A percentile compares a stretch with the other conserved stretches of the same genome.
Conservation (phyloP, 2,329 filamentous ascomycete genomes). For the Xylariaceae sp. region DNA sequence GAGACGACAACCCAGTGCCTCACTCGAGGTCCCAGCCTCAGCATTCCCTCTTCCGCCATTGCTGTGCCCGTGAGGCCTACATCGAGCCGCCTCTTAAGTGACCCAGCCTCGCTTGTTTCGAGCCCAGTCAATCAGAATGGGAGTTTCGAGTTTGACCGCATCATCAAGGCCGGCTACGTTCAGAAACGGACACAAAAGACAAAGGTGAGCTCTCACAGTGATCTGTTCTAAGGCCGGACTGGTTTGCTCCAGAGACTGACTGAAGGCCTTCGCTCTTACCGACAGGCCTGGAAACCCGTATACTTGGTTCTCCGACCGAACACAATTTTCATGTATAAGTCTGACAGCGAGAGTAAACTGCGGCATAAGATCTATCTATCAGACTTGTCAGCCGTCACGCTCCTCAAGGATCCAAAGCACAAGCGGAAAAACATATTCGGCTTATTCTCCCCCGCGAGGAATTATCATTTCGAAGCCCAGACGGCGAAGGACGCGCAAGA, state of each 20-base stretch:
- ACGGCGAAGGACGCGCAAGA: constrained; percentile 68
- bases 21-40: constrained; percentile 19
- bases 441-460: constrained; percentile 82
- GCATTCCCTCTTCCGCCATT: constrained; percentile 18
- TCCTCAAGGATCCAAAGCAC: constrained; percentile 82
- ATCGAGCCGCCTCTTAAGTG: constrained; percentile 27
- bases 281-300: constrained; percentile 78
- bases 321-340: constrained; percentile 86
- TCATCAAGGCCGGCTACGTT: constrained; percentile 82
- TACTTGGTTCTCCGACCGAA: constrained; percentile 88
- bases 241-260: not conserved
- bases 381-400: constrained; percentile 84
- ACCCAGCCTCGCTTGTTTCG: constrained; percentile 55
- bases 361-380: constrained; percentile 81
- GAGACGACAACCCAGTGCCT: constrained; percentile 18
- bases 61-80: constrained; percentile 15
- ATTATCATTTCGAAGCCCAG: constrained; percentile 80
- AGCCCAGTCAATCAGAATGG: constrained; percentile 91
- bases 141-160: constrained; percentile 90
- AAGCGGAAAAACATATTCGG: constrained; percentile 84
- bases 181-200: constrained; percentile 89
- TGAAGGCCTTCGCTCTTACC: constrained; percentile 9
- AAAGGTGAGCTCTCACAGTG: constrained; percentile 50
- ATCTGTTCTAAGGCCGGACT: too few relatives aligned
- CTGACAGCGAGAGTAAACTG: constrained; percentile 81